Evolutionary conservation across 2,329 filamentous ascomycete genomes (phyloP), one percentile per base, ranked within the genome.

Genomic region (Neoscytalidium dimidiatum): DNA sequence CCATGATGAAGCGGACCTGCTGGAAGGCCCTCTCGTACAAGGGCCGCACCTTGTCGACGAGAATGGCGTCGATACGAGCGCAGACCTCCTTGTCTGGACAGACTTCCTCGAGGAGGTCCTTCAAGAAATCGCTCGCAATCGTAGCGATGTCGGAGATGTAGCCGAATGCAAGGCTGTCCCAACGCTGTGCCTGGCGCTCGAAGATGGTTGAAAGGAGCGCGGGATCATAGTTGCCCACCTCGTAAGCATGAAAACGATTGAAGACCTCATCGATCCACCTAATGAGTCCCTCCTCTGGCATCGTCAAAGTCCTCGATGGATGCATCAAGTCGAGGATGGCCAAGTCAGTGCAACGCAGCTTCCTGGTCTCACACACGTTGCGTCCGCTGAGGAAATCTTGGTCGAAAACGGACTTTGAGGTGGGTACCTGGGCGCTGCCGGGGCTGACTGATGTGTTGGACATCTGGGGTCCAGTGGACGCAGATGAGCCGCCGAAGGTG

Each of bases 51-150:
- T 81, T 73, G 0, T 85, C 81, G 0, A 80, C 65, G 0, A 90
- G 69, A 1, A 71, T 67, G 0, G 74, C 71, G 66, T 79, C 77
- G 0, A 90, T 68, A n/a, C 79, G 74, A 0, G 75, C 68, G 0
- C 78, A 74, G 1, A 88, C 77, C 0, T 68, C 68, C 1, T 69
- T 46, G 52, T 89, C 84, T 0, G 73, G 69, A 52, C 84, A 86
- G 6, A 82, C 72, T 0, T 69, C 49, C 0, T 71, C 64, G 2
- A 90, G 74, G 0, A 84, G 72, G 0, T 68, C 70, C 1, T 65
- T 58, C 58, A 88, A 84, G 71, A 85, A 90, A 2, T 74, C 64
- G 51, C 90, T 86, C 0, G 88, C 81, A 0, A 84, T 64, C 0
- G 77, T 60, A 4, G 89, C 83, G 2, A 83, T 75, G 28, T 84